Evolutionary conservation across 2,329 filamentous ascomycete genomes (phyloP).

Genomic region (Colletotrichum trifolii): DNA sequence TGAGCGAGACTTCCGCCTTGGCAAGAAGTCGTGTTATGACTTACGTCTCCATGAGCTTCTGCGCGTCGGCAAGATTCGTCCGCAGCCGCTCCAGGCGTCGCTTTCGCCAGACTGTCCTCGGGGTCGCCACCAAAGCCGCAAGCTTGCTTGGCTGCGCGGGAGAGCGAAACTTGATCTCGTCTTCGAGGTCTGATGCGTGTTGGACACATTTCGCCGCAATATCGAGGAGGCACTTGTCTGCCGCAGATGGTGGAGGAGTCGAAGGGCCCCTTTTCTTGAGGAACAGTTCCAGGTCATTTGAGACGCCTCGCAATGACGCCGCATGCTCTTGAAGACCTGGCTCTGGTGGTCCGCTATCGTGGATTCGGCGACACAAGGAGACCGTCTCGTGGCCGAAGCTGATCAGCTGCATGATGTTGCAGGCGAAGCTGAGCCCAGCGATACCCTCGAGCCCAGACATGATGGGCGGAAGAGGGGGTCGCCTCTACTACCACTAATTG

Average conservation of each 20-base stretch:
- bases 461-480: neutral
- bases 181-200: neutral
- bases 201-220: neutral
- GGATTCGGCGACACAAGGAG: neutral
- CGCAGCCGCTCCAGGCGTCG: neutral
- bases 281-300: accelerated
- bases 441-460: slow-evolving; percentile 18
- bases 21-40: neutral
- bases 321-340: neutral
- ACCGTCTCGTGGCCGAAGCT: neutral
- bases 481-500: too few species aligned
- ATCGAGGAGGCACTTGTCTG: neutral
- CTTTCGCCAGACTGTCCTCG: neutral
- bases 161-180: neutral
- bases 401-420: slow-evolving; percentile 21
- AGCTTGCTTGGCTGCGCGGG: neutral
- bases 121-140: neutral
- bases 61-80: neutral
- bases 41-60: neutral
- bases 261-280: neutral
- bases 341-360: neutral
- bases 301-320: neutral
- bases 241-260: neutral
- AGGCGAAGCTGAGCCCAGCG: slow-evolving; percentile 1
- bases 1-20: neutral